Percentiles rank a stretch among this genome's conserved stretches.
These are phyloP conservation scores for Diaporthe humulicola DNA, from an alignment of 2,329 filamentous ascomycete species.

Conservation along the genomic window DNA sequence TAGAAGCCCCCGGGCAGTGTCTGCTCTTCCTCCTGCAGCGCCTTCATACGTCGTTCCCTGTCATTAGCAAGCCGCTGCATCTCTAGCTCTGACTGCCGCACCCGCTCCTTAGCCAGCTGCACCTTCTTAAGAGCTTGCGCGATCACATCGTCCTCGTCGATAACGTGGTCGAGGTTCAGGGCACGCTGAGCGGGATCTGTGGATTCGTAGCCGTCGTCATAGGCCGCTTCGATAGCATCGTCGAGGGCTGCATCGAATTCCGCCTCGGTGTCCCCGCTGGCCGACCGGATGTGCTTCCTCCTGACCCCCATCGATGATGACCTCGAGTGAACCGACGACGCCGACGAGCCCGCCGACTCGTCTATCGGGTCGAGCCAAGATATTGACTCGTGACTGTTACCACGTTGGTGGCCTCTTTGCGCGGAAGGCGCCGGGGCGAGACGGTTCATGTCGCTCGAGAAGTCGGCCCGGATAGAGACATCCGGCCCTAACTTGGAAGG, in stretches of 20 bases:
- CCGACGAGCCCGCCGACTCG: conserved; percentile 85
- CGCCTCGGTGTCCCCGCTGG: conserved; percentile 82
- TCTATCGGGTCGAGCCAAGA: conserved; percentile 97
- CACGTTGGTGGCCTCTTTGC: conserved; percentile 61
- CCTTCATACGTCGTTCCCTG: conserved; percentile 64
- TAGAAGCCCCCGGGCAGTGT: conserved; percentile 68
- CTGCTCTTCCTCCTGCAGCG: conserved; percentile 60
- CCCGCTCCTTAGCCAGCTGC: conserved; percentile 81
- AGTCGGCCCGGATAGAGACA: conserved; percentile 51
- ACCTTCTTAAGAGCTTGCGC: conserved; percentile 74
- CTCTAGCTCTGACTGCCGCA: conserved; percentile 80
- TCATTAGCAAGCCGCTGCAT: conserved; percentile 72
- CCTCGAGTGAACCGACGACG: conserved; percentile 84
- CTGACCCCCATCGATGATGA: conserved; percentile 78
- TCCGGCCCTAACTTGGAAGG: conserved; percentile 52
- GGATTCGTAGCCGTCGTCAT: conserved; percentile 87
- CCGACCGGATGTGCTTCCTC: conserved; percentile 76
- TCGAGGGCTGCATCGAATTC: conserved; percentile 96
- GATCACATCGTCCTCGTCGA: conserved; percentile 58
- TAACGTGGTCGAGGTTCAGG: conserved; percentile 9
- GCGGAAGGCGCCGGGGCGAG: conserved; percentile 41
- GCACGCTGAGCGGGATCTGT: conserved; percentile 43
- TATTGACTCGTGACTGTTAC: conserved; percentile 82
- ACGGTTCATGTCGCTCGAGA: conserved; percentile 48
- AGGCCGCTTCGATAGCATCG: conserved; percentile 95